Evolutionary conservation across 208 protist species (phyloP).

Genomic region (Trypanosoma grayi): DNA sequence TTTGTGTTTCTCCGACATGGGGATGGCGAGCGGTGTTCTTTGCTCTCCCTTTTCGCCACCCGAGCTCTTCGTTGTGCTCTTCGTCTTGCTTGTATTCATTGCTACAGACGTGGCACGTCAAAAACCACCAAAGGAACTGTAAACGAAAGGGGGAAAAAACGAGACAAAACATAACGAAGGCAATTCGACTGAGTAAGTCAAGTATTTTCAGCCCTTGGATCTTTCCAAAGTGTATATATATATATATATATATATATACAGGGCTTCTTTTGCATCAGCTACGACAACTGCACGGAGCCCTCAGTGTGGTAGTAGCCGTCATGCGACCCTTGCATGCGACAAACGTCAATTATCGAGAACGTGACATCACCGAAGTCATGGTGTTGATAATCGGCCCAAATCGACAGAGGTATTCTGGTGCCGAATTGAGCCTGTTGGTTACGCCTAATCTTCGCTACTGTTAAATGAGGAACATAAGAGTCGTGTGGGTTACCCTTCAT

Average conservation of each 20-base stretch:
- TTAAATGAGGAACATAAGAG: slow-evolving; percentile 88
- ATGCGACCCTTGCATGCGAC: slow-evolving; percentile 58
- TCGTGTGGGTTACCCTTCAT: slow-evolving; percentile 89
- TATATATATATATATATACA: too few species aligned
- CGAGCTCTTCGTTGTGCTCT: neutral
- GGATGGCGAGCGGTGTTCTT: slow-evolving; percentile 44
- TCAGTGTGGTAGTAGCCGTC: slow-evolving; percentile 76
- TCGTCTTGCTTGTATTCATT: slow-evolving; percentile 18
- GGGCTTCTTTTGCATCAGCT: too few species aligned
- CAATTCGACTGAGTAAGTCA: too few species aligned
- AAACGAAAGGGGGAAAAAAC: slow-evolving; percentile 17
- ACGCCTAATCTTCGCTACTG: slow-evolving; percentile 77
- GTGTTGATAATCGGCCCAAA: slow-evolving; percentile 75
- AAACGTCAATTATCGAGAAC: slow-evolving; percentile 65
- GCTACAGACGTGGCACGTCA: slow-evolving; percentile 14
- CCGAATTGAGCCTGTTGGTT: slow-evolving; percentile 49
- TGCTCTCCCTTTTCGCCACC: slow-evolving; percentile 17
- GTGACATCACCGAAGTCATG: slow-evolving; percentile 85
- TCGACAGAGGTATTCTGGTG: slow-evolving; percentile 41
- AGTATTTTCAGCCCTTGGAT: too few species aligned
- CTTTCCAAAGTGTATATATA: too few species aligned
- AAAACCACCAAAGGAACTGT: slow-evolving; percentile 4
- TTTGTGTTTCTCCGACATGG: slow-evolving; percentile 74
- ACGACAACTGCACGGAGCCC: slow-evolving; percentile 30
- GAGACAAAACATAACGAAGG: slow-evolving; percentile 14